Evolutionary conservation across 352 stramenopile genomes (phyloP), one percentile per base, ranked within the genome.

Genomic region (Peronosclerospora sorghi): DNA sequence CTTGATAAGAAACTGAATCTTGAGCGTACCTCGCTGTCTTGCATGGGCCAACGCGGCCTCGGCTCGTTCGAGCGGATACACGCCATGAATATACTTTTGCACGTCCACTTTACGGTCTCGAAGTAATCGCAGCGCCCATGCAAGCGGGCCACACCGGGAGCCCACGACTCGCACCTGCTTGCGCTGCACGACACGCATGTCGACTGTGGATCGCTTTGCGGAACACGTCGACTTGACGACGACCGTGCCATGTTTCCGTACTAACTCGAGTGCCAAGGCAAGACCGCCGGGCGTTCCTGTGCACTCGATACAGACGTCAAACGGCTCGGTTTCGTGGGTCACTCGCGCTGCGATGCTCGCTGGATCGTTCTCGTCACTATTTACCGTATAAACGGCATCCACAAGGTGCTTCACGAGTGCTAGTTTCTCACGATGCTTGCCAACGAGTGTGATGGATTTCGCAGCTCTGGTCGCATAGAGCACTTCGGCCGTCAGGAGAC

Each of bases 401-500:
- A 78, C 72, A 15, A 74, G 52, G 38, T 72, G 46, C 26, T 67
- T 66, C 18, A 71, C 57, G 14, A 85, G 50, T 32, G 62, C 61
- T 18, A 88, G 21, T 44, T 84, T 86, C 20, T 65, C 59, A 5
- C 45, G 18, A 38, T 88, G 73, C 41, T 74, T 79, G 32, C 76
- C 76, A 21, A 88, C 56, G 14, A 88, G 47, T 24, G 58, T 71
- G 9, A 75, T 43, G 9, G 51, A 35, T n/a, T 59, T 62, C n/a
- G 58, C 57, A 15, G 45, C 51, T 13, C 40, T 30, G 0, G 51
- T 48, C 1, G 54, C 65, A 19, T 68, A 54, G n/a, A 95, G 56
- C 32, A 91, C 80, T 36, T 94, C 83, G 1, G 75, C 76, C 27
- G 95, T 63, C 45, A 94, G 75, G 6, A 96, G 60, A 5, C 86